Conservation (phyloP, 2,329 filamentous ascomycete genomes). For the Tolypocladium tundrense region DNA sequence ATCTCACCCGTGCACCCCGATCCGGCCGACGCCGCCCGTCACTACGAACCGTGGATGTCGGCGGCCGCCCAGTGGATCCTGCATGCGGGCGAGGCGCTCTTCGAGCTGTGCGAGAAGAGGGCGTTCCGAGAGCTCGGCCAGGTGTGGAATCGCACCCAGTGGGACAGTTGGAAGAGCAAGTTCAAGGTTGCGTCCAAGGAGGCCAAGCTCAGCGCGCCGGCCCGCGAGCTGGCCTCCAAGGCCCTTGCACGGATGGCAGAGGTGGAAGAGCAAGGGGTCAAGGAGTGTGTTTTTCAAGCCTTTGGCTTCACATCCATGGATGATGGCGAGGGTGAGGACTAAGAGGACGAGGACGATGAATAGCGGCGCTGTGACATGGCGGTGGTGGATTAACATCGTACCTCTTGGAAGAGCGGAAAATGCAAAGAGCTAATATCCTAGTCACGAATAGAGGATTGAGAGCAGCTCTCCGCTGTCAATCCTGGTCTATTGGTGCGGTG, state of each 20-base stretch:
- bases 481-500: not conserved
- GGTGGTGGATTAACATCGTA: not conserved
- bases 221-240: not conserved
- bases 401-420: not conserved
- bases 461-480: not conserved
- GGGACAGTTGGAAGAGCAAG: not conserved
- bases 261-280: not conserved
- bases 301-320: not conserved
- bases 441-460: too few relatives aligned
- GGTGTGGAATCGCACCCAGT: not conserved
- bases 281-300: not conserved
- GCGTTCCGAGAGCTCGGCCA: not conserved
- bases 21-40: not conserved
- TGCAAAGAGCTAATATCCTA: not conserved
- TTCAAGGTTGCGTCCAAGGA: not conserved
- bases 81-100: not conserved
- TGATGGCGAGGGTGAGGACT: not conserved
- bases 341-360: not conserved
- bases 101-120: not conserved
- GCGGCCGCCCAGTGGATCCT: not conserved
- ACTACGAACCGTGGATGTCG: not conserved
- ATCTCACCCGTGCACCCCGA: not conserved
- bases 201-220: not conserved
- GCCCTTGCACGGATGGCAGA: not conserved
- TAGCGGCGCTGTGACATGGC: not conserved